Conservation (phyloP, 495 filamentous ascomycete genomes). For the Neurospora sp. region DNA sequence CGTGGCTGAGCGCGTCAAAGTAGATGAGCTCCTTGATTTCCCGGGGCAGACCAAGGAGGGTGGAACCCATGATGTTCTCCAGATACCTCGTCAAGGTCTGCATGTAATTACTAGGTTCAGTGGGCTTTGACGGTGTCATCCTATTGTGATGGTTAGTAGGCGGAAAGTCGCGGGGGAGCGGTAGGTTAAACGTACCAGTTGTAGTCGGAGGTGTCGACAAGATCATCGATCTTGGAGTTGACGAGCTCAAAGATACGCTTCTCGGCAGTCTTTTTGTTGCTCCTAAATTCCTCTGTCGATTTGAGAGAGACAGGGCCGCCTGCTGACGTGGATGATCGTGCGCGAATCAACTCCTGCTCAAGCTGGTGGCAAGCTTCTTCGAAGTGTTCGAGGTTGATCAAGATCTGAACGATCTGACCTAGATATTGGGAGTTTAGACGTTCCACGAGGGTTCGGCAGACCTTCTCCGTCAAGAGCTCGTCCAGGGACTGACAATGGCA, state of each 20-base stretch:
- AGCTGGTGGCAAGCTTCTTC: conserved; percentile 84
- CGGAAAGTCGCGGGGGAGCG: neutral
- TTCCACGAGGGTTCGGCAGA: conserved; percentile 83
- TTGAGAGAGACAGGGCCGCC: conserved; percentile 62
- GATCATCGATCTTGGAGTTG: conserved; percentile 96
- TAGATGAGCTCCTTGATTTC: conserved; percentile 97
- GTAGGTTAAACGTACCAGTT: conserved; percentile 52
- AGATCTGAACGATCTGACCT: conserved; percentile 94
- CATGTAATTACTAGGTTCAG: conserved; percentile 84
- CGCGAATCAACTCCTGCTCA: conserved; percentile 70
- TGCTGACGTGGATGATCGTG: conserved; percentile 65
- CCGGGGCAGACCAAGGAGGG: conserved; percentile 77
- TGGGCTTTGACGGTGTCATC: conserved; percentile 52
- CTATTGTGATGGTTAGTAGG: conserved; percentile 15
- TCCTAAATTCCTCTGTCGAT: conserved; percentile 76
- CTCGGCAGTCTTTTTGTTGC: conserved; percentile 89
- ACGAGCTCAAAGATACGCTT: conserved; percentile 98
- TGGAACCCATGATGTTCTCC: conserved; percentile 94
- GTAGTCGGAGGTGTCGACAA: conserved; percentile 94
- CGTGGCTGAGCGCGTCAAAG: conserved; percentile 89
- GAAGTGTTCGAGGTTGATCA: conserved; percentile 96
- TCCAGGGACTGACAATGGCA: conserved; percentile 49
- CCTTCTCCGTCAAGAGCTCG: conserved; percentile 77
- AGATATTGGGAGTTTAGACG: conserved; percentile 84
- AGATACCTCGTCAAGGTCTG: conserved; percentile 84